Evolutionary conservation across 148 eudicot species (phyloP).

Genomic region (Chenopodium album): DNA sequence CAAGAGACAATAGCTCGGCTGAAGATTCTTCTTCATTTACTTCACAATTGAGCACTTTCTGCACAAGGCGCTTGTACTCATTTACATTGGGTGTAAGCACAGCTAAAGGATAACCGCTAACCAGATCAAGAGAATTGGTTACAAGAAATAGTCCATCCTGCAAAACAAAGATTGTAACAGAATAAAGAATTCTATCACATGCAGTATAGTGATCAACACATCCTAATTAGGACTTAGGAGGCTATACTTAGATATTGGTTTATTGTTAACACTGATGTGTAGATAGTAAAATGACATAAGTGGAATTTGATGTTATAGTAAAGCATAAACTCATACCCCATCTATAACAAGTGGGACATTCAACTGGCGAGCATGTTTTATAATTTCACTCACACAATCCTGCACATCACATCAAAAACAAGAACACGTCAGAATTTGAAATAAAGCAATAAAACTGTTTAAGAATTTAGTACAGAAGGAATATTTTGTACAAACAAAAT

Average conservation of each 20-base stretch:
- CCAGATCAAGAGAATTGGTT: conserved; percentile 71
- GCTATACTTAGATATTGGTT: not conserved
- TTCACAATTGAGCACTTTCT: conserved; percentile 78
- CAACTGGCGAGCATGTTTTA: conserved; percentile 71
- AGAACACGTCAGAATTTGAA: not conserved
- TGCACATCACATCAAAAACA: conserved; percentile 29
- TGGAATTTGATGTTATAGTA: not conserved
- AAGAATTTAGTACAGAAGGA: not conserved
- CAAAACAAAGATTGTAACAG: conserved; percentile 10
- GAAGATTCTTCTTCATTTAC: conserved; percentile 70
- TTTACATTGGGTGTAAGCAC: conserved; percentile 93
- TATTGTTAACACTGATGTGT: not conserved
- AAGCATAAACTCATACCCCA: conserved; percentile 59
- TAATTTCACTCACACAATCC: conserved; percentile 80
- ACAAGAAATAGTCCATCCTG: conserved; percentile 98
- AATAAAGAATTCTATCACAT: conserved; percentile 1
- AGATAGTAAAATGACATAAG: not conserved
- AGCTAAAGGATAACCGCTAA: conserved; percentile 81
- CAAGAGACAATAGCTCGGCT: conserved; percentile 67
- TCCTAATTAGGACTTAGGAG: not conserved
- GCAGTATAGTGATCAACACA: not conserved
- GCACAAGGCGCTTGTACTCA: conserved; percentile 93
- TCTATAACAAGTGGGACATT: conserved; percentile 91
- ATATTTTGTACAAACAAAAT: not conserved
- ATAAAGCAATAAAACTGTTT: not conserved